Evolutionary conservation across 352 stramenopile species (phyloP), one percentile per base, ranked within the genome.

Genomic region (Peronosclerospora sorghi): DNA sequence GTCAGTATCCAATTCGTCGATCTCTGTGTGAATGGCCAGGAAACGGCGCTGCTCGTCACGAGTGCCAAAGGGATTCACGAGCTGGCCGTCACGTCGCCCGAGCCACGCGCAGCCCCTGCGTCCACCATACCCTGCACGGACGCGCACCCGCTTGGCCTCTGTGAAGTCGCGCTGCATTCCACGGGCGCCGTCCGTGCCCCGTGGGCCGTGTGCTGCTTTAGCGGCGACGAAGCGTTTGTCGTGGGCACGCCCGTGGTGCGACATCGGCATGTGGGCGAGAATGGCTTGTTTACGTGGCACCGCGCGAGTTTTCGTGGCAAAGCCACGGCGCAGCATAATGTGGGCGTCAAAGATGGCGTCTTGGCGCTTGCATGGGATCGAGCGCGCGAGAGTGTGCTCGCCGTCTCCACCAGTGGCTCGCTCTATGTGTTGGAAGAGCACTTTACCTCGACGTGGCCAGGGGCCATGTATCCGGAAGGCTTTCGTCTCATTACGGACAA

Each of bases 401-500:
- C 68, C 2, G 68, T 86, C 6, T 91, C 79, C 14, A 77, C 73
- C 1, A 72, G 59, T 17, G 79, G 76, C 1, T 56, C 70, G 9
- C 52, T 91, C n/a, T 65, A 83, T 32, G 69, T 84, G 19, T 41
- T 88, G 4, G 79, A 89, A 39, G 69, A 87, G 30, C 37, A 72
- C n/a, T 89, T 87, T 50, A 72, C 54, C 14, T 86, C 73, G 8
- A 69, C 65, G 14, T 91, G 73, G 73, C 73, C 73, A 8, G 76
- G 78, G 1, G 68, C 82, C 6, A 94, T 94, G 82, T 94, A 92
- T 41, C 79, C 80, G 8, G 58, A 70, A 5, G 75, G 77, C 0
- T 94, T 90, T 39, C 76, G 69, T 13, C 41, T 94, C 2, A 65
- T 94, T 29, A 86, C 62, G 0, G 76, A 92, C 50, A 92, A 92